Base-by-base conservation (phyloP, 805 yeast species). In the Kuraishia piskuri region DNA sequence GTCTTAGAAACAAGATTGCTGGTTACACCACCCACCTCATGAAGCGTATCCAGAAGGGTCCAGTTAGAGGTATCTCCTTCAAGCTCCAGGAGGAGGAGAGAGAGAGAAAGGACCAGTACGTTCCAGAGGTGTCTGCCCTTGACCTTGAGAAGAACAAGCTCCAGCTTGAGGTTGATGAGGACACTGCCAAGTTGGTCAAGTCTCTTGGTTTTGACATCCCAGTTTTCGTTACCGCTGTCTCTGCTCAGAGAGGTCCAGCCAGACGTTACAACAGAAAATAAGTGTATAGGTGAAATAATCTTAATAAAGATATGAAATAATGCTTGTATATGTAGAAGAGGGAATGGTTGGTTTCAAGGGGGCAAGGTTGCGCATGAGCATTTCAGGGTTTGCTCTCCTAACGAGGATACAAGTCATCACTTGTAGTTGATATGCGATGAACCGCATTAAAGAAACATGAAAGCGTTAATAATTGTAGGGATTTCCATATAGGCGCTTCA, bases 11-110 rank as follows among this genome's bases (percentile, higher is more conserved):
- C 94, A 94, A 94, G 90, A 95, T 94, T 72, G 99, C 99, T 76
- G 99, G 99, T 78, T 94, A 92, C 96, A 94, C 99, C 79, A 94
- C 99, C 73, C 99, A 94, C 80, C 86, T 94, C 79, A 95, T 94
- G 99, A 94, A 90, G 86, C 91, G 99, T 84, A 94, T 94, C 75
- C 98, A 95, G 82, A 94, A 92, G 86, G 99, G 99, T 76, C 99
- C 99, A 83, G 99, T 94, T 71, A 91, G 98, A 86, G 99, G 99
- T 83, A 95, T 94, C 69, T 94, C 99, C 70, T 94, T 94, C 96
- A 95, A 95, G 80, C 89, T 94, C 74, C 99, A 94, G 86, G 99
- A 94, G 84, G 99, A 94, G 83, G 99, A 94, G 87, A 92, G 99
- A 86, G 99, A 94, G 84, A 89, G 99, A 83, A 94, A 95, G 83